These are phyloP conservation scores for Cryphonectria parasitica DNA, from an alignment of 2,329 filamentous ascomycete genomes.

Conservation along the genomic window DNA sequence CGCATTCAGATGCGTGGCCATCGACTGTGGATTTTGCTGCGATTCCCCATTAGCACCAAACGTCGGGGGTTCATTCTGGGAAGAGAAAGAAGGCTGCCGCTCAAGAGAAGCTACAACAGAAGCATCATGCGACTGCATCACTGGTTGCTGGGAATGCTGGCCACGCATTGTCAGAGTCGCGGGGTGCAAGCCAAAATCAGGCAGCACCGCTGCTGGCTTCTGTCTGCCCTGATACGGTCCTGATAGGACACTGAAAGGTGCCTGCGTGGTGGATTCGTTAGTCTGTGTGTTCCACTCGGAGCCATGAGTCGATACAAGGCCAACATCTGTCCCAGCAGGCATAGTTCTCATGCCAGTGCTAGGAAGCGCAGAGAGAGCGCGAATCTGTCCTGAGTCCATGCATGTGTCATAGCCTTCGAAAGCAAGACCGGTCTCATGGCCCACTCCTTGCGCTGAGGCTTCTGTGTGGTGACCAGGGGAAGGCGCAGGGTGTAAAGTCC, in stretches of 20 bases:
- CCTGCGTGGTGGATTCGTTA: not conserved
- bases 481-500: not conserved
- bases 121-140: not conserved
- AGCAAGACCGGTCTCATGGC: not conserved
- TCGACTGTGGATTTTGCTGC: not conserved
- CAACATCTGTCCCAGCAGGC: too few relatives aligned
- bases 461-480: not conserved
- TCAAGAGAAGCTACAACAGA: not conserved
- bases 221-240: not conserved
- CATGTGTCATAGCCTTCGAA: not conserved
- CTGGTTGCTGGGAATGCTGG: not conserved
- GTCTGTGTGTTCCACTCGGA: not conserved
- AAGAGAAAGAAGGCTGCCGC: not conserved
- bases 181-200: not conserved
- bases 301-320: not conserved
- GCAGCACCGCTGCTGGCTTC: too few relatives aligned
- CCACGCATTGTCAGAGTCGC: not conserved
- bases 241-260: not conserved
- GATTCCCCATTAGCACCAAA: not conserved
- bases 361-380: not conserved
- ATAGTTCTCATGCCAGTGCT: not conserved
- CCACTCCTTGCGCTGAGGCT: not conserved
- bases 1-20: not conserved
- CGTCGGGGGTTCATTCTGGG: not conserved
- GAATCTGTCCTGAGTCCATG: not conserved